Percentiles rank a stretch among this genome's conserved stretches.
Conservation (phyloP, 139 green algal species). For the Ettlia oleoabundans region DNA sequence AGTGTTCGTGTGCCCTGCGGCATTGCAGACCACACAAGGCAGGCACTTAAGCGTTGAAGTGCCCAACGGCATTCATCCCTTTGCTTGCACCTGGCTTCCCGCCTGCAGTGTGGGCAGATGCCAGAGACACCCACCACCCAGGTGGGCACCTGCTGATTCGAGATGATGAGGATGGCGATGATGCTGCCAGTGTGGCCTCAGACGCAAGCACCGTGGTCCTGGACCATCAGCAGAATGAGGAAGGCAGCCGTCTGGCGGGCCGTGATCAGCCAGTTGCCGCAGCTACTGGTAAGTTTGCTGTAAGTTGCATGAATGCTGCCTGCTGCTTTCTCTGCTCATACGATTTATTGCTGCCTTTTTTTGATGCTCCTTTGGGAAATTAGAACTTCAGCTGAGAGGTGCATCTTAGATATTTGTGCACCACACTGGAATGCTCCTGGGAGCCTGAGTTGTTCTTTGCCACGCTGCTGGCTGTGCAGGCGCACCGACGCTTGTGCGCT, state of each 20-base stretch:
- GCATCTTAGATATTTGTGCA: too few relatives aligned
- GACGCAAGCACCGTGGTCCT: constrained; percentile 18
- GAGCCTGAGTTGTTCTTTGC: too few relatives aligned
- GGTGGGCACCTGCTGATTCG: not conserved
- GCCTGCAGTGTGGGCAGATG: not conserved
- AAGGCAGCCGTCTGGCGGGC: too few relatives aligned
- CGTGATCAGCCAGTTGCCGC: too few relatives aligned
- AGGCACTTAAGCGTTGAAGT: too few relatives aligned
- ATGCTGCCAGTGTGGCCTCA: constrained; percentile 8
- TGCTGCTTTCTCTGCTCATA: not conserved
- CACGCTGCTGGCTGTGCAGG: too few relatives aligned
- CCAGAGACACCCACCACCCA: not conserved
- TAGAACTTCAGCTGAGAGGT: too few relatives aligned
- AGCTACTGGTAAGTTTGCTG: too few relatives aligned
- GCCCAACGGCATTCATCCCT: not conserved
- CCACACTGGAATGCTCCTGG: too few relatives aligned
- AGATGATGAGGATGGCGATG: not conserved
- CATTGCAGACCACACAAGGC: too few relatives aligned
- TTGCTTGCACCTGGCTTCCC: not conserved
- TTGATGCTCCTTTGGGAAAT: too few relatives aligned
- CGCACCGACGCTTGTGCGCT: not conserved
- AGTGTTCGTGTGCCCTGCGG: not conserved
- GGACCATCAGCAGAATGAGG: not conserved
- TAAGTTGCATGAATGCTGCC: not conserved
- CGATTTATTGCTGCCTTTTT: too few relatives aligned